Percentiles rank a stretch among this genome's conserved stretches.
These are phyloP conservation scores for Trematosphaeria pertusa DNA, from an alignment of 2,329 filamentous ascomycete genomes.

Conservation along the genomic window DNA sequence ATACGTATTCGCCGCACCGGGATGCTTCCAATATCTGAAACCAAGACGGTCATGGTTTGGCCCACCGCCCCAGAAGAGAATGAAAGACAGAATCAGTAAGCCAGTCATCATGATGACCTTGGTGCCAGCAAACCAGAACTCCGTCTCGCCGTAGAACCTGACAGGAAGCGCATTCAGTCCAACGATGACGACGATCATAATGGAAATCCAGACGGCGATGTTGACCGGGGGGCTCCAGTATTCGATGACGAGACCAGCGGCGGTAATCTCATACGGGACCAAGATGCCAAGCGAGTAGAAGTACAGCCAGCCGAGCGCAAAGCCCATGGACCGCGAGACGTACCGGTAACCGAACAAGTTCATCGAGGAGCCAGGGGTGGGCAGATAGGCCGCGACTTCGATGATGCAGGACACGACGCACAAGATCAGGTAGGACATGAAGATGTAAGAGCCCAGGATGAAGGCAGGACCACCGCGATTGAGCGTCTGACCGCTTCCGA, in stretches of 20 bases:
- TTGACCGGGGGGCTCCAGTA: conserved; percentile 46
- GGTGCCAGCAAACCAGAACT: conserved; percentile 43
- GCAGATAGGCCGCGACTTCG: conserved; percentile 63
- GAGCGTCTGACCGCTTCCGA: conserved; percentile 63
- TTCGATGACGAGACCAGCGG: conserved; percentile 45
- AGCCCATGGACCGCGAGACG: conserved; percentile 68
- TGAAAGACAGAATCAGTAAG: conserved; percentile 59
- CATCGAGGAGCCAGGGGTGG: conserved; percentile 62
- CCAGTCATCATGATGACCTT: conserved; percentile 50
- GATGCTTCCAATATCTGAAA: conserved; percentile 65
- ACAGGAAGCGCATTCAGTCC: conserved; percentile 47
- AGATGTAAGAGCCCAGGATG: conserved; percentile 40
- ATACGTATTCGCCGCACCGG: conserved; percentile 58
- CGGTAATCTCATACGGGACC: conserved; percentile 44
- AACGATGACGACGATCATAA: conserved; percentile 45
- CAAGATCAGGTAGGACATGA: conserved; percentile 36
- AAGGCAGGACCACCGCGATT: conserved; percentile 36
- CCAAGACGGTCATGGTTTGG: conserved; percentile 61
- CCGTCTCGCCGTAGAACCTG: conserved; percentile 46
- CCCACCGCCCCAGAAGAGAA: conserved; percentile 65
- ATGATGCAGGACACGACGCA: conserved; percentile 46
- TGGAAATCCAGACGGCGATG: conserved; percentile 45
- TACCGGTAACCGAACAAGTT: conserved; percentile 57
- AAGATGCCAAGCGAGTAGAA: conserved; percentile 39
- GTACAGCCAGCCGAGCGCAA: conserved; percentile 36